A percentile compares a stretch with the other conserved stretches of the same genome.
Evolutionary conservation across 345 rosid genomes (phyloP).

Genomic region (Tarenaya hassleriana): DNA sequence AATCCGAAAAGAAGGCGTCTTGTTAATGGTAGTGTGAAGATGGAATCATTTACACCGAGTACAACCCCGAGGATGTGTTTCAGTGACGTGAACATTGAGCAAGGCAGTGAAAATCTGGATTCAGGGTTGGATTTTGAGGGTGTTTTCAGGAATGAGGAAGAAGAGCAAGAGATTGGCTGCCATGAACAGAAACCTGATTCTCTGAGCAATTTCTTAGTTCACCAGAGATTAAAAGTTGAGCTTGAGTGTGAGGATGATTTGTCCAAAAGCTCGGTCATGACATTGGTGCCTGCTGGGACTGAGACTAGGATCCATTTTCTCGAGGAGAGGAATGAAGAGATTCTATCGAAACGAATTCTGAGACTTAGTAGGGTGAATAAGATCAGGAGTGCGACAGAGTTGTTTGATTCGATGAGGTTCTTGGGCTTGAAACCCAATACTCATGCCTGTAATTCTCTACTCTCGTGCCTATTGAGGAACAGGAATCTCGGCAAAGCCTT

Average conservation of each 20-base stretch:
- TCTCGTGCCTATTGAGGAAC: slow-evolving; percentile 59
- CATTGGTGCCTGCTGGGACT: not conserved
- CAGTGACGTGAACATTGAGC: slow-evolving; percentile 7
- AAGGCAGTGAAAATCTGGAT: slow-evolving; percentile 10
- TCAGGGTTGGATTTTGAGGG: slow-evolving; percentile 5
- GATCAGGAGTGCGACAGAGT: slow-evolving; percentile 57
- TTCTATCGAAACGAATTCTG: slow-evolving; percentile 56
- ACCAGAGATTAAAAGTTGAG: slow-evolving; percentile 16
- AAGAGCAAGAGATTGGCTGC: slow-evolving; percentile 18
- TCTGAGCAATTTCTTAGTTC: slow-evolving; percentile 24
- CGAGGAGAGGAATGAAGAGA: slow-evolving; percentile 60
- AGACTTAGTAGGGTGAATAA: slow-evolving; percentile 68
- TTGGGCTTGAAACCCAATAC: slow-evolving; percentile 39
- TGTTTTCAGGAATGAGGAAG: slow-evolving; percentile 7
- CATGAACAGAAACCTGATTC: slow-evolving; percentile 26
- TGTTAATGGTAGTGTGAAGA: not conserved
- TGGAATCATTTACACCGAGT: slow-evolving; percentile 5
- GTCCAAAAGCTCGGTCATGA: slow-evolving; percentile 5
- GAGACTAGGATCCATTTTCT: slow-evolving; percentile 40
- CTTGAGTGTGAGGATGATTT: slow-evolving; percentile 12
- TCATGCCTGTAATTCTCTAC: slow-evolving; percentile 68
- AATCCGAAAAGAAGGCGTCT: slow-evolving; percentile 26
- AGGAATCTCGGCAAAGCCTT: slow-evolving; percentile 37
- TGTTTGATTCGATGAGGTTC: slow-evolving; percentile 53
- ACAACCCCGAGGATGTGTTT: slow-evolving; percentile 2